Evolutionary conservation across 352 stramenopile species (phyloP).

Genomic region (Globisporangium yorkense): DNA sequence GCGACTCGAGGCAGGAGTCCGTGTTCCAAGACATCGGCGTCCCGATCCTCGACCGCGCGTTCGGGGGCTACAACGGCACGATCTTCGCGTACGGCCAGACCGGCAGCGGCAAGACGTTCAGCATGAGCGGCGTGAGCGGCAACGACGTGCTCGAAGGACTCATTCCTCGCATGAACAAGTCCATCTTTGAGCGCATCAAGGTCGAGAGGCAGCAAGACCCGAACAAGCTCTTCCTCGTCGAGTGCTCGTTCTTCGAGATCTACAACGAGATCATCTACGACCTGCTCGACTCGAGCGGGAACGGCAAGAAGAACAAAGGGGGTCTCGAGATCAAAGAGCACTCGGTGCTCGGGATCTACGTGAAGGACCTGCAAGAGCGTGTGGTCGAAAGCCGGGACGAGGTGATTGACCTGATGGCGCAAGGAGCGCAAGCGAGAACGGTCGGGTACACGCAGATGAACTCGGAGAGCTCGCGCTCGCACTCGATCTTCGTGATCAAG

Average conservation of each 20-base stretch:
- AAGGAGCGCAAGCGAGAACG: constrained; percentile 58
- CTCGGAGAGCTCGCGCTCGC: constrained; percentile 87
- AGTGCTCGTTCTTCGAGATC: constrained; percentile 95
- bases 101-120: constrained; percentile 86
- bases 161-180: constrained; percentile 88
- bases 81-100: constrained; percentile 89
- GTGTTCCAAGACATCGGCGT: constrained; percentile 80
- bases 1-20: constrained; percentile 57
- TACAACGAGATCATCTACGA: constrained; percentile 97
- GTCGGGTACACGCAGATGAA: constrained; percentile 94
- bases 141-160: constrained; percentile 71
- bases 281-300: constrained; percentile 85
- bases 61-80: constrained; percentile 87
- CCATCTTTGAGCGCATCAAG: constrained; percentile 86
- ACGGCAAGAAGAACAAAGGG: constrained; percentile 82
- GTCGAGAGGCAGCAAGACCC: constrained; percentile 52
- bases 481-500: constrained; percentile 95
- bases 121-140: constrained; percentile 74
- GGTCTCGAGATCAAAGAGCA: constrained; percentile 93
- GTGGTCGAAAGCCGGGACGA: constrained; percentile 86
- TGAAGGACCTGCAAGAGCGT: constrained; percentile 88
- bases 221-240: constrained; percentile 86
- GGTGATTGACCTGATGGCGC: constrained; percentile 74
- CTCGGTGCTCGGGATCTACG: constrained; percentile 92
- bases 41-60: constrained; percentile 75